A percentile compares a stretch with the other conserved stretches of the same genome.
Evolutionary conservation across 78 protist species (phyloP).

Genomic region (Dictyostelium purpureum): DNA sequence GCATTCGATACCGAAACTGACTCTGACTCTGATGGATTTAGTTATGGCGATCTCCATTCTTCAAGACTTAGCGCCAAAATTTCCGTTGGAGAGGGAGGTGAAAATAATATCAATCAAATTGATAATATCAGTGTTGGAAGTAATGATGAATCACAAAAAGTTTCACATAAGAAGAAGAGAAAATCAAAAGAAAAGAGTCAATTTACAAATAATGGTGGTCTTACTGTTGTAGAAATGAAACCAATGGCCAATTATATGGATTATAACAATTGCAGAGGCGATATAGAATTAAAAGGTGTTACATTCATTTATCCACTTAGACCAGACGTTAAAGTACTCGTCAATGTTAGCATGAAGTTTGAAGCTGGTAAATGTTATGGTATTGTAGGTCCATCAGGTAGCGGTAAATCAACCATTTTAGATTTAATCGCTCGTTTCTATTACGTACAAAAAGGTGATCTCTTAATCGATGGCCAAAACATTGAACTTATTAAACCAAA

Average conservation of each 20-base stretch:
- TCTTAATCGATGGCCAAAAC: slow-evolving; percentile 82
- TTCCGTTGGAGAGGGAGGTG: too few relatives aligned
- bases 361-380: slow-evolving; percentile 87
- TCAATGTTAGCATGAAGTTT: slow-evolving; percentile 64
- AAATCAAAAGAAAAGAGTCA: background rate
- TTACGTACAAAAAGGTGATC: slow-evolving; percentile 56
- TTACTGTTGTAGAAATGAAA: slow-evolving; percentile 25
- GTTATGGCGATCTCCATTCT: too few relatives aligned
- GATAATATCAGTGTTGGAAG: background rate
- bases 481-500: slow-evolving; percentile 38
- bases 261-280: slow-evolving; percentile 16
- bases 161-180: too few relatives aligned
- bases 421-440: slow-evolving; percentile 81
- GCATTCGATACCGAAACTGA: too few relatives aligned
- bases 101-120: background rate
- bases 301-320: slow-evolving; percentile 85
- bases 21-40: too few relatives aligned
- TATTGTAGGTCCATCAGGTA: slow-evolving; percentile 91
- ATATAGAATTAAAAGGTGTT: slow-evolving; percentile 81
- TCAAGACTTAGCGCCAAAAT: too few relatives aligned
- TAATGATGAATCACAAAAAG: background rate
- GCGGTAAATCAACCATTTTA: slow-evolving; percentile 88
- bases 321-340: slow-evolving; percentile 76
- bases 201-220: slow-evolving; percentile 39
- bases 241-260: slow-evolving; percentile 17